These are phyloP conservation scores for Furcasterigmium sp. DNA, from an alignment of 2,329 filamentous ascomycete genomes.

Conservation along the genomic window DNA sequence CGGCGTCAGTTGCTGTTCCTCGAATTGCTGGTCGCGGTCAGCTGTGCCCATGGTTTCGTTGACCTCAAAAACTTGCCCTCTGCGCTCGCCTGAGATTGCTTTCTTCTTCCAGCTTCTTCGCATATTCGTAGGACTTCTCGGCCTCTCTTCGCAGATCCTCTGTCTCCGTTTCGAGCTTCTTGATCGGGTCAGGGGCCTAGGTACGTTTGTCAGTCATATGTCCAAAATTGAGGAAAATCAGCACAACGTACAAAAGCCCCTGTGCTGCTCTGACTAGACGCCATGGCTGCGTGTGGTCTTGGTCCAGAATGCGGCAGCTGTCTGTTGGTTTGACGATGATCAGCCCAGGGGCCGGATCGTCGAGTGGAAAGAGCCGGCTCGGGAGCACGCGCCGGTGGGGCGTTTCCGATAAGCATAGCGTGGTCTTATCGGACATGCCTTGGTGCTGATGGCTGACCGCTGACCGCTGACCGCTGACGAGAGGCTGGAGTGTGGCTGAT, in stretches of 20 bases:
- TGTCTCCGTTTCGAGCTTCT: slow-evolving; percentile 33
- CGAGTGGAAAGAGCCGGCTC: no score
- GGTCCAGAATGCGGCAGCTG: slow-evolving; percentile 4
- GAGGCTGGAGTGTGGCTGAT: neutral
- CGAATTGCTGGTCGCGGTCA: slow-evolving; percentile 10
- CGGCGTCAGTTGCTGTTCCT: slow-evolving; percentile 76
- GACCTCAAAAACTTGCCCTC: slow-evolving; percentile 21
- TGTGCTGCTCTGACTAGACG: neutral
- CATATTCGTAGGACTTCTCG: slow-evolving; percentile 27
- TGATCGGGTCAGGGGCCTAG: slow-evolving; percentile 30
- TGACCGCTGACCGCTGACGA: neutral
- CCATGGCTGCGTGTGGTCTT: slow-evolving; percentile 8
- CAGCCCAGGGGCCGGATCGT: slow-evolving; percentile 3
- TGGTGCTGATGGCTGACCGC: neutral
- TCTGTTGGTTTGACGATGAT: slow-evolving; percentile 11
- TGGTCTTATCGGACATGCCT: slow-evolving; percentile 4
- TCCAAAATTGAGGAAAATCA: slow-evolving; percentile 6
- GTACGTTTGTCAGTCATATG: no score
- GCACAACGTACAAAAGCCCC: no score
- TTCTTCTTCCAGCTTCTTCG: slow-evolving; percentile 30
- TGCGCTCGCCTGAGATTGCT: slow-evolving; percentile 32
- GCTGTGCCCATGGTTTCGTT: slow-evolving; percentile 6
- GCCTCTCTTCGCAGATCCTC: slow-evolving; percentile 32
- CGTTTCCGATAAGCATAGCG: neutral
- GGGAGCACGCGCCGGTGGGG: slow-evolving; percentile 10